phyloP scores from a whole-genome alignment of 176 grass and related monocot genomes.

The Oryza meridionalis region DNA sequence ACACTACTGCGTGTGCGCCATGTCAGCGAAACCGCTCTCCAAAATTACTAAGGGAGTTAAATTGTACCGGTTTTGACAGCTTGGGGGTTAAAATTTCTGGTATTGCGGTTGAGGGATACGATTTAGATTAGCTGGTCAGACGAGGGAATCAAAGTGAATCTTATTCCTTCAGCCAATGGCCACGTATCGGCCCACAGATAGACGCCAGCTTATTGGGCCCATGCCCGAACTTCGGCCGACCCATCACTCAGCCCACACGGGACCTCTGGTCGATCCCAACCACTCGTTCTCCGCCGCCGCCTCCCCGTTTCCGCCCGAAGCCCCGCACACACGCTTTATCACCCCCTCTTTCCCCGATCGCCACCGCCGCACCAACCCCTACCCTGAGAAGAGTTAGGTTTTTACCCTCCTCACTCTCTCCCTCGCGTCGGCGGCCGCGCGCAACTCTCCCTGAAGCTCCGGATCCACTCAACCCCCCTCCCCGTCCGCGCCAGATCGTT shows the following conservation, averaged over 20 bases:
- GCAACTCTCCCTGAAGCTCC: background rate
- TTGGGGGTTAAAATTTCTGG: too few species aligned
- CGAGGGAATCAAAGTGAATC: too few species aligned
- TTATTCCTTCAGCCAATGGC: too few species aligned
- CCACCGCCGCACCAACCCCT: background rate
- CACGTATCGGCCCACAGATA: too few species aligned
- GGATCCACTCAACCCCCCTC: background rate
- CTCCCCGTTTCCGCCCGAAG: background rate
- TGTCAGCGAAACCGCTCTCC: too few species aligned
- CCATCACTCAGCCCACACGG: constrained; percentile 4
- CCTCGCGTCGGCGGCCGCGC: constrained; percentile 25
- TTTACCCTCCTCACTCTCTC: background rate
- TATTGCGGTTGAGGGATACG: too few species aligned
- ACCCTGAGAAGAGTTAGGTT: constrained; percentile 37
- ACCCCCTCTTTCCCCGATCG: background rate
- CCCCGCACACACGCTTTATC: background rate
- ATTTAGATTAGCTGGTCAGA: too few species aligned
- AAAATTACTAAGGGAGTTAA: too few species aligned
- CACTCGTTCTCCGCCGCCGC: background rate
- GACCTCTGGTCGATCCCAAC: constrained; percentile 38
- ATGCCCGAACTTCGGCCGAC: too few species aligned
- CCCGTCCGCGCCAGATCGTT: constrained; percentile 47
- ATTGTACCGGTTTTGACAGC: too few species aligned
- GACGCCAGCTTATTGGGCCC: too few species aligned
- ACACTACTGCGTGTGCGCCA: too few species aligned